Base-by-base conservation (phyloP, 768 basidiomycete species). In the Phlebiopsis flavidoalba region DNA sequence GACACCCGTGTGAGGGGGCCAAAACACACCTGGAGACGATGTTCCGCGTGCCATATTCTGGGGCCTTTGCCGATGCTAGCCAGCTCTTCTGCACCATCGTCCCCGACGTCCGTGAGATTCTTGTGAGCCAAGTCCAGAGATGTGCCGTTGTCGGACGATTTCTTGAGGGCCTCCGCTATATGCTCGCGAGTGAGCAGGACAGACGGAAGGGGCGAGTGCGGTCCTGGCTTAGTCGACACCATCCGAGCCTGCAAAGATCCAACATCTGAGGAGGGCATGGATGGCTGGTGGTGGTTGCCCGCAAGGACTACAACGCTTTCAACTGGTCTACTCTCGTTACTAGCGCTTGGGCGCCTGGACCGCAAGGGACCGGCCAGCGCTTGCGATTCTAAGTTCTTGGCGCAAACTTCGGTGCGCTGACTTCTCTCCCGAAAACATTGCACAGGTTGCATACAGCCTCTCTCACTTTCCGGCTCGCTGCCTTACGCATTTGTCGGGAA, bases 71-170 rank as follows among this genome's bases (percentile, higher is more conserved):
- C 79, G 33, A 85, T 78, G 31, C 77, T 79, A 15, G 85, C 85
- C n/a, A 98, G 83, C 66, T 88, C 86, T 64, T 88, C 82, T 8
- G 86, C 88, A n/a, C 88, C 88, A 47, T 80, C 79, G 64, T 85
- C 82, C 8, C 86, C 86, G 46, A 98, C 82, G 61, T 93, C 87
- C 10, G 86, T 84, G 40, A 98, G 76, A 48, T 81, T 81, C 74
- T 88, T 83, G 73, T 92, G 88, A 61, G 90, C 85, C 53, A 98
- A 82, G 69, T 93, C 86, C 59, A 99, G 78, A 6, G 95, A 96
- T 60, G 84, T 84, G 8, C 94, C 93, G 57, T 80, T 76, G 76
- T 98, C 95, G 7, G 81, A 73, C 48, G 91, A 93, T 60, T 74
- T 80, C 53, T 76, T 71, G 21, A 89, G 70, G 24, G 89, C 91